Conservation (phyloP, 1,284 basidiomycete genomes). For the Boletus sp. region DNA sequence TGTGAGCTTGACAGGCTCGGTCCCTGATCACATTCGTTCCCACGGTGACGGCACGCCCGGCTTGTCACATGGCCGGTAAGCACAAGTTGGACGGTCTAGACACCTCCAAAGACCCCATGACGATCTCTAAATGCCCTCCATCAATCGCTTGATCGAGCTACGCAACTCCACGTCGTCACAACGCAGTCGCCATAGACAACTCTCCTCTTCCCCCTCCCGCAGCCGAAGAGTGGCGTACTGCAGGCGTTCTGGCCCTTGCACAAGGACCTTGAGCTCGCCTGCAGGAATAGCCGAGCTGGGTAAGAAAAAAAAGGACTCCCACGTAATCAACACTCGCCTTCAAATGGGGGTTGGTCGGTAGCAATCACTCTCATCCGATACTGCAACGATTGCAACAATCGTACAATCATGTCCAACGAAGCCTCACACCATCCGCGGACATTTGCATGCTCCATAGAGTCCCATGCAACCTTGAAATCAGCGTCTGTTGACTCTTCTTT, state of each 20-base stretch:
- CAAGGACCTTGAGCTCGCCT: conserved; percentile 64
- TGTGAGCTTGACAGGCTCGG: too few relatives aligned
- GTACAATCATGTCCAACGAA: conserved; percentile 49
- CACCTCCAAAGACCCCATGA: too few relatives aligned
- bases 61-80: too few relatives aligned
- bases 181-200: conserved; percentile 69
- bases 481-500: conserved; percentile 23
- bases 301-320: background rate
- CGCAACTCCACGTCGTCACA: conserved; percentile 44
- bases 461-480: conserved; percentile 57
- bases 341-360: conserved; percentile 53
- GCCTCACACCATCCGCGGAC: conserved; percentile 64
- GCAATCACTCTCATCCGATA: conserved; percentile 48
- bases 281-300: conserved; percentile 7
- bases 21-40: too few relatives aligned
- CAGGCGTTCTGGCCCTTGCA: conserved; percentile 31
- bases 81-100: too few relatives aligned
- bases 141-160: conserved; percentile 37
- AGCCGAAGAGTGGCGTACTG: conserved; percentile 48
- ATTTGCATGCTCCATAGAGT: conserved; percentile 41
- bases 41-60: too few relatives aligned
- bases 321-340: conserved; percentile 40
- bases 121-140: conserved; percentile 34
- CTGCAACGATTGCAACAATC: conserved; percentile 48
- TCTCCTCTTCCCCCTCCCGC: conserved; percentile 61